phyloP scores from a whole-genome alignment of 148 eudicot species.

The Rhododendron mucronatum region DNA sequence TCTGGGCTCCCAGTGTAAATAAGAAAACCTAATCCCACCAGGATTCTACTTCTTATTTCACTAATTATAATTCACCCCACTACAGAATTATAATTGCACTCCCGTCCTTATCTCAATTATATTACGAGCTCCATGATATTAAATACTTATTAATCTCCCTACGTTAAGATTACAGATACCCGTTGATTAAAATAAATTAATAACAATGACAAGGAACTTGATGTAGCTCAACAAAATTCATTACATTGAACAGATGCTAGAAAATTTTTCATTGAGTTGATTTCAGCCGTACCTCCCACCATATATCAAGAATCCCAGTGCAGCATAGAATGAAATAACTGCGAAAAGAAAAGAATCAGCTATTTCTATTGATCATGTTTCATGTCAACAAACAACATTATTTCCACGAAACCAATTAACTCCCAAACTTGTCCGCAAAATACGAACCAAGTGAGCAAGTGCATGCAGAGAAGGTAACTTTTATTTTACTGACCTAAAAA shows the following conservation, averaged over 20 bases:
- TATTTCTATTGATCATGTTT: neutral
- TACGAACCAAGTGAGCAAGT: neutral
- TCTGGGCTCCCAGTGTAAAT: too few relatives aligned
- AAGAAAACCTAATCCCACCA: too few relatives aligned
- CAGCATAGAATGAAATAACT: constrained; percentile 53
- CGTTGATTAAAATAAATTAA: too few relatives aligned
- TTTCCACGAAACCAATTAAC: neutral
- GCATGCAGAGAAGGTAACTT: neutral
- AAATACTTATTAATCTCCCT: too few relatives aligned
- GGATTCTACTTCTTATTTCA: too few relatives aligned
- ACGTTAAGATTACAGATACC: too few relatives aligned
- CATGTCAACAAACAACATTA: neutral
- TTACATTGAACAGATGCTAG: neutral
- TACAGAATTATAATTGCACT: too few relatives aligned
- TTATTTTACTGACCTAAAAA: constrained; percentile 38
- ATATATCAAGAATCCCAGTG: constrained; percentile 53
- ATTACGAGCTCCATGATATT: too few relatives aligned
- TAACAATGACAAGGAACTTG: neutral
- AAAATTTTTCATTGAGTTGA: neutral
- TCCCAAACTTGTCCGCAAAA: neutral
- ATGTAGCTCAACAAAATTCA: neutral
- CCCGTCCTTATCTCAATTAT: too few relatives aligned
- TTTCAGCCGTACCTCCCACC: constrained; percentile 50
- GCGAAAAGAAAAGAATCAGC: constrained; percentile 14
- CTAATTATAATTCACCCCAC: too few relatives aligned